A percentile compares a stretch with the other conserved stretches of the same genome.
Conservation (phyloP, 192 early-diverging fungal species). For the Spizellomyces punctatus region DNA sequence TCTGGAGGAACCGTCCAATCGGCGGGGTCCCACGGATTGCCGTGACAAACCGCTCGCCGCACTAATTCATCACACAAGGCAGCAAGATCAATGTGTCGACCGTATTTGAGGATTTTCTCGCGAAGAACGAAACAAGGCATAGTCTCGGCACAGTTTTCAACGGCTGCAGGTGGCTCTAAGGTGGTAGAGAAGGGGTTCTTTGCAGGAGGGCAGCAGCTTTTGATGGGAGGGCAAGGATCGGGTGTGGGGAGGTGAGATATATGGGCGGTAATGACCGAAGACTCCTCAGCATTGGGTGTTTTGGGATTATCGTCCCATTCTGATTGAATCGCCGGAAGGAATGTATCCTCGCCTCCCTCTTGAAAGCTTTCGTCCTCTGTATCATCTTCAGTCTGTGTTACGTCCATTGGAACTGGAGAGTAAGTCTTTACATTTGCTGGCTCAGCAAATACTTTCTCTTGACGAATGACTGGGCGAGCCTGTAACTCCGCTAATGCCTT, state of each 20-base stretch:
- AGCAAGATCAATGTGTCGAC: slow-evolving; percentile 20
- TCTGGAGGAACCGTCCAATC: slow-evolving; percentile 32
- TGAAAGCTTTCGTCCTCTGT: no score
- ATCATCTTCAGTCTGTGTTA: no score
- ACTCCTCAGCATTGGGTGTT: no score
- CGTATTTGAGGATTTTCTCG: slow-evolving; percentile 27
- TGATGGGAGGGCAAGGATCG: not conserved
- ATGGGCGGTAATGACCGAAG: not conserved
- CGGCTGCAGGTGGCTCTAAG: not conserved
- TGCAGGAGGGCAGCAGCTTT: not conserved
- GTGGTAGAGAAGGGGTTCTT: not conserved
- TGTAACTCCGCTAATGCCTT: slow-evolving; percentile 20
- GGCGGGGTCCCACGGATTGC: slow-evolving; percentile 30
- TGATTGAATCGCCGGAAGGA: no score
- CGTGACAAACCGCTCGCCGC: slow-evolving; percentile 23
- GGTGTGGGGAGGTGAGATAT: slow-evolving; percentile 3
- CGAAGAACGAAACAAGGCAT: slow-evolving; percentile 26
- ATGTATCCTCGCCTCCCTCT: no score
- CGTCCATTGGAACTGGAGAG: no score
- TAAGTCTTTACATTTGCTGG: no score
- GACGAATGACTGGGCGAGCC: not conserved
- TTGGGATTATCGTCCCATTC: no score
- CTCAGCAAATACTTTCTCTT: not conserved
- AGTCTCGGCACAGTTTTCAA: slow-evolving; percentile 17
- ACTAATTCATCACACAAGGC: slow-evolving; percentile 27